A percentile compares a stretch with the other conserved stretches of the same genome.
phyloP scores from a whole-genome alignment of 2,329 filamentous ascomycete species.

The Arthrobotrys musiformis region DNA sequence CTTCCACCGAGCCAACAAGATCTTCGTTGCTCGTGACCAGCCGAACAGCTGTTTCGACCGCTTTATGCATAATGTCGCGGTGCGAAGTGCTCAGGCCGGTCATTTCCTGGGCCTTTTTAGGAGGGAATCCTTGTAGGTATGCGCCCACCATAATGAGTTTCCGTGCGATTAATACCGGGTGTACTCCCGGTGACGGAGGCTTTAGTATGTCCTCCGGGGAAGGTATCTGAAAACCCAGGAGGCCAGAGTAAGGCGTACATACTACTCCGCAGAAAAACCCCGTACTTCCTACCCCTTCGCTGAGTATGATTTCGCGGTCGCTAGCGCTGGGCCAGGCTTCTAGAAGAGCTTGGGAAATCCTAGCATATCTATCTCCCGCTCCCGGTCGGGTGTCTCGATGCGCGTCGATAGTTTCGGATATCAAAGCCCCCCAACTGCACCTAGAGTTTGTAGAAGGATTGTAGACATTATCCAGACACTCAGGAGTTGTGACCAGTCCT shows the following conservation, averaged over 20 bases:
- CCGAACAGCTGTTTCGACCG: constrained; percentile 61
- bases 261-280: constrained; percentile 62
- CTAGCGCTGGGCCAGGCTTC: constrained; percentile 63
- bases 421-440: not conserved
- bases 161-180: constrained; percentile 67
- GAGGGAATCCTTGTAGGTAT: constrained; percentile 65
- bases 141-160: constrained; percentile 66
- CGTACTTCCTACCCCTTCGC: constrained; percentile 60
- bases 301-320: constrained; percentile 59
- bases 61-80: constrained; percentile 51
- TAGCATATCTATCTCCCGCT: constrained; percentile 48
- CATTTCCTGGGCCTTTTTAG: constrained; percentile 57
- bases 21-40: constrained; percentile 66
- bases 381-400: constrained; percentile 11
- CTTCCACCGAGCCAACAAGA: constrained; percentile 66
- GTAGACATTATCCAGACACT: not conserved
- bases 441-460: not conserved
- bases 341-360: constrained; percentile 61
- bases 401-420: not conserved
- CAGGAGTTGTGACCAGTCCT: not conserved
- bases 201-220: constrained; percentile 62
- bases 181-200: constrained; percentile 62
- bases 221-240: constrained; percentile 51
- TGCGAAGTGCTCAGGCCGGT: not conserved
- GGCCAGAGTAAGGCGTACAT: constrained; percentile 61